These are phyloP conservation scores for Podila epicladia DNA, from an alignment of 192 early-diverging fungal species.

Conservation along the genomic window DNA sequence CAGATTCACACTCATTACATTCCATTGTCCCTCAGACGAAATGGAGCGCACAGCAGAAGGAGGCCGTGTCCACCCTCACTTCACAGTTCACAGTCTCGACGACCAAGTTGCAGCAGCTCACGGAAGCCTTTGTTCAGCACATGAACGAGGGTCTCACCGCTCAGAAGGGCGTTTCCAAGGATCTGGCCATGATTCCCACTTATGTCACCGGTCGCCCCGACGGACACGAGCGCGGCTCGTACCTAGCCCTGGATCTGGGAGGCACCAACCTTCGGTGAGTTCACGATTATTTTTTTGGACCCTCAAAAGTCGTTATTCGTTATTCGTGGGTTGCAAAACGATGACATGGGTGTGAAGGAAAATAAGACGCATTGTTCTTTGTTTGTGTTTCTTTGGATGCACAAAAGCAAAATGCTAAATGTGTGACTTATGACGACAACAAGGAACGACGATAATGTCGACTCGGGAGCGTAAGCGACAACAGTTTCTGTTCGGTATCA, in stretches of 20 bases:
- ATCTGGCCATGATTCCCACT: conserved; percentile 87
- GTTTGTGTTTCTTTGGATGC: neutral
- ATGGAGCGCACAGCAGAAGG: conserved; percentile 26
- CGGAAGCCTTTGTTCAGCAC: conserved; percentile 54
- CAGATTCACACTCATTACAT: conserved; percentile 17
- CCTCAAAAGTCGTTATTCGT: too few relatives aligned
- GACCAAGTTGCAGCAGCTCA: conserved; percentile 57
- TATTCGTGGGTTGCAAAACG: too few relatives aligned
- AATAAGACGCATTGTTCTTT: too few relatives aligned
- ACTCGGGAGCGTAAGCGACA: too few relatives aligned
- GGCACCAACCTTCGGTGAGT: conserved; percentile 90
- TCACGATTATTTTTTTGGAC: too few relatives aligned
- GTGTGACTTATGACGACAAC: too few relatives aligned
- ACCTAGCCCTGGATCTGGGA: conserved; percentile 94
- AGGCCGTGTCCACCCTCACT: conserved; percentile 4
- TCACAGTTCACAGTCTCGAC: conserved; percentile 58
- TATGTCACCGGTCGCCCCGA: conserved; percentile 84
- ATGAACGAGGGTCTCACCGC: conserved; percentile 59
- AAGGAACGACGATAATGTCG: too few relatives aligned
- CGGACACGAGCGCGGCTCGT: conserved; percentile 87
- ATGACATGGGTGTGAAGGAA: too few relatives aligned
- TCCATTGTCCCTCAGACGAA: conserved; percentile 6
- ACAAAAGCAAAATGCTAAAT: too few relatives aligned
- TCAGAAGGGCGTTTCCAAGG: conserved; percentile 20
- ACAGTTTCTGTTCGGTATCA: neutral